Conservation (phyloP, 352 stramenopile species). For the Phytophthora sp. region DNA sequence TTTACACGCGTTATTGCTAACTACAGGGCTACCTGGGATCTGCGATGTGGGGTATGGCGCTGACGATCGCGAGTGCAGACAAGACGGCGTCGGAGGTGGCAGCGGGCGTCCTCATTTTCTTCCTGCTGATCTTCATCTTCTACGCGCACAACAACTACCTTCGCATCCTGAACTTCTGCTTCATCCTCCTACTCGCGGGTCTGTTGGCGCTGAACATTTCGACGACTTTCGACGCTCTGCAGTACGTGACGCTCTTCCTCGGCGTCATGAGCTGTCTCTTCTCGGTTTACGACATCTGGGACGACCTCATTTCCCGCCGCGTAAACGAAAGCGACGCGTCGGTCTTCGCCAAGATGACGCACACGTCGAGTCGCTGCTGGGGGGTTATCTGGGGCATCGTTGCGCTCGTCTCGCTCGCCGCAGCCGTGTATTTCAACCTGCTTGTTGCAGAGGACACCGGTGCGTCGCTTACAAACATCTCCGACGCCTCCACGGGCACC, state of each 20-base stretch:
- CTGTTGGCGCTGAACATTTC: constrained; percentile 75
- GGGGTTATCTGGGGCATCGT: constrained; percentile 89
- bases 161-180: constrained; percentile 81
- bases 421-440: constrained; percentile 87
- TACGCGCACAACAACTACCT: constrained; percentile 90
- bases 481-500: constrained; percentile 62
- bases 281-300: constrained; percentile 92
- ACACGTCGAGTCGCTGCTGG: constrained; percentile 91
- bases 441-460: constrained; percentile 68
- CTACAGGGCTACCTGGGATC: constrained; percentile 85
- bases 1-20: constrained; percentile 1
- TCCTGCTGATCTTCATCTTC: constrained; percentile 86
- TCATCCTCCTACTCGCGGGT: constrained; percentile 83
- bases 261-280: constrained; percentile 93
- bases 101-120: constrained; percentile 87
- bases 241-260: constrained; percentile 89
- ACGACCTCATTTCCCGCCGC: constrained; percentile 90
- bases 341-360: constrained; percentile 90
- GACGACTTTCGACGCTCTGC: constrained; percentile 68
- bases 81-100: constrained; percentile 68
- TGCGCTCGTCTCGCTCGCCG: constrained; percentile 74
- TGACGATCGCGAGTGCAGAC: constrained; percentile 79
- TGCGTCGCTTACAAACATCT: constrained; percentile 51
- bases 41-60: constrained; percentile 85
- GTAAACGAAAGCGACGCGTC: constrained; percentile 90